Conservation (phyloP, 257 asterid species). For the Prunella vulgaris region DNA sequence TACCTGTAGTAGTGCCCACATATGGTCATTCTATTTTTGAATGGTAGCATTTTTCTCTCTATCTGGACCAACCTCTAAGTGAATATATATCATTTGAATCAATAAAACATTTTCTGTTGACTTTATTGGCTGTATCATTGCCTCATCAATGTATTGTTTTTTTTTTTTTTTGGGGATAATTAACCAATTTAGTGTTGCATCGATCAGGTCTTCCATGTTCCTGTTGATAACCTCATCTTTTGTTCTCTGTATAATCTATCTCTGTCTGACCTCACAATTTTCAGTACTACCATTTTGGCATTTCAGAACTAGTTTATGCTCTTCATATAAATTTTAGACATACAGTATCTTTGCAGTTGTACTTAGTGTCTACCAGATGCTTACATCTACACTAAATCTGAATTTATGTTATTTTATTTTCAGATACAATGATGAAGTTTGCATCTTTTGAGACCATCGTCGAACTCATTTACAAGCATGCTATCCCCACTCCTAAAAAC, state of each 20-base stretch:
- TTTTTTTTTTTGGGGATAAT: too few species aligned
- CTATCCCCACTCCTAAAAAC: conserved; percentile 64
- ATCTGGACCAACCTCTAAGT: too few species aligned
- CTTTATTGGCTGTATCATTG: neutral
- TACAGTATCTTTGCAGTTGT: neutral
- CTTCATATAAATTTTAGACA: neutral
- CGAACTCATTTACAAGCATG: conserved; percentile 68
- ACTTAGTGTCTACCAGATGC: neutral
- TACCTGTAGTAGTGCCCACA: too few species aligned
- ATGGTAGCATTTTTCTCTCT: too few species aligned
- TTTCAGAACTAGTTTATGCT: neutral
- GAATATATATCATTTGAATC: neutral
- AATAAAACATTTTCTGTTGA: neutral
- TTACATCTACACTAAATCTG: neutral
- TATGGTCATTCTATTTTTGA: too few species aligned
- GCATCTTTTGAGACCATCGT: conserved; percentile 83
- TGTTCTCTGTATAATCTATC: neutral
- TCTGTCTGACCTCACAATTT: neutral
- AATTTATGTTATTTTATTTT: conserved; percentile 16
- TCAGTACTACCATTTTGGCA: neutral
- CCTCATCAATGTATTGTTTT: neutral
- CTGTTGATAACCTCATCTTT: neutral
- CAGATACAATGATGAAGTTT: conserved; percentile 96
- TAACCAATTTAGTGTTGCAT: neutral
- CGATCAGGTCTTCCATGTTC: neutral